Conservation (phyloP, 257 asterid species). For the Nicotiana paniculata region DNA sequence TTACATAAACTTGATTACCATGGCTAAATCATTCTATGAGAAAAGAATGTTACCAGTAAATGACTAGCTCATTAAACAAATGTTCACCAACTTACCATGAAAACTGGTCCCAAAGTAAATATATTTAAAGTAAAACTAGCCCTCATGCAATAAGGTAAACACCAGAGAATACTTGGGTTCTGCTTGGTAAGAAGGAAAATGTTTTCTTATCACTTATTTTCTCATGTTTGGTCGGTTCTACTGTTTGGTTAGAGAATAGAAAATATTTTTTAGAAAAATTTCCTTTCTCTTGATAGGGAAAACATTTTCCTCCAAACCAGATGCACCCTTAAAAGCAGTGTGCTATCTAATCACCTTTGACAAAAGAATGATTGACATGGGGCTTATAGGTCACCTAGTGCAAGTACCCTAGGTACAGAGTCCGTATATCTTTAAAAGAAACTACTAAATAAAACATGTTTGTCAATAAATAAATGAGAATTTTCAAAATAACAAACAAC, state of each 20-base stretch:
- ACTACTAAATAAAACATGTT: not conserved
- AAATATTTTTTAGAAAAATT: no score
- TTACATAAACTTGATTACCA: not conserved
- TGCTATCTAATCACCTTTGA: not conserved
- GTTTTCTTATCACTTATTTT: no score
- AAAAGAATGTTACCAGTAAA: not conserved
- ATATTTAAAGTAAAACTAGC: not conserved
- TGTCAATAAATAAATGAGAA: not conserved
- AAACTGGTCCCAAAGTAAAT: not conserved
- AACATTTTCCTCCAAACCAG: no score
- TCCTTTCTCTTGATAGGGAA: no score
- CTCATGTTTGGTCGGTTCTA: no score
- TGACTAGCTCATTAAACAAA: not conserved
- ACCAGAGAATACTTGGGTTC: not conserved
- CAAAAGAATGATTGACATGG: not conserved
- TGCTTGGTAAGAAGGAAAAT: no score
- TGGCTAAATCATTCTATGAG: not conserved
- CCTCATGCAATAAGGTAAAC: not conserved
- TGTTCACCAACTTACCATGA: not conserved
- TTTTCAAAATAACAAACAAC: not conserved
- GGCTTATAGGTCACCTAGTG: not conserved
- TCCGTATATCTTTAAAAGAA: not conserved
- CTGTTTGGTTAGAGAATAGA: no score
- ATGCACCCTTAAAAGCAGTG: not conserved
- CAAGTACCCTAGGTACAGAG: not conserved